Evolutionary conservation across 2,329 filamentous ascomycete species (phyloP), one percentile per base, ranked within the genome.

Genomic region (Botrytis deweyae): DNA sequence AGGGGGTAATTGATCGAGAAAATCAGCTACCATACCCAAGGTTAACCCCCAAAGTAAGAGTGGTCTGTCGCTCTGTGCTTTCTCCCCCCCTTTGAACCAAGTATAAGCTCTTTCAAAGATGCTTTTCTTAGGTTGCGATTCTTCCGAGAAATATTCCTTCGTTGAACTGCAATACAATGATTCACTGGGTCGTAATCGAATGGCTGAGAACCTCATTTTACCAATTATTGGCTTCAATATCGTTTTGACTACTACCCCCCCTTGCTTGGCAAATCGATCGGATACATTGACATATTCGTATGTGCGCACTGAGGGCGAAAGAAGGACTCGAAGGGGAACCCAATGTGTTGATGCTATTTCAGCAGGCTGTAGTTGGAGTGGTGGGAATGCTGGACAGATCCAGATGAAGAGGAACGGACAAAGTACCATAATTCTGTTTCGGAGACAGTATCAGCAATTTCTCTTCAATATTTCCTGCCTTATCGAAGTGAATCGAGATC

Each of bases 301-400:
- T 0, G 89, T 91, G 36, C 89, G 86, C n/a, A 89, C 84, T 2
- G 84, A 83, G 2, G 89, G 86, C 1, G 87, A 86, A n/a, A 91
- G 83, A 12, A 93, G 85, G 29, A 87, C 87, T 70, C 87, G 85
- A 4, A 92, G 81, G 20, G 91, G 87, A 6, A 93, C 89, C 91
- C 90, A 93, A 80, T 92, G 90, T 3, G 88, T 87, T 2, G 89
- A 89, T 38, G 89, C 90, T 33, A 92, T 89, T 82, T 93, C 91
- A 46, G 88, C 87, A 7, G 90, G 90, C 78, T 92, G 90, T n/a
- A 92, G 84, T 64, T 85, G 85, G 58, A 92, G 84, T 1, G 86
- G 81, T 8, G 90, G 89, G 8, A 88, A 83, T 38, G 85, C 83
- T 42, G 87, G 86, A 29, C 84, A 85, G 4, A 88, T 91, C 72